Percentiles rank a stretch among this genome's conserved stretches.
Conservation (phyloP, 225 moss, liverwort and hornwort genomes). For the Marchantia polymorpha region DNA sequence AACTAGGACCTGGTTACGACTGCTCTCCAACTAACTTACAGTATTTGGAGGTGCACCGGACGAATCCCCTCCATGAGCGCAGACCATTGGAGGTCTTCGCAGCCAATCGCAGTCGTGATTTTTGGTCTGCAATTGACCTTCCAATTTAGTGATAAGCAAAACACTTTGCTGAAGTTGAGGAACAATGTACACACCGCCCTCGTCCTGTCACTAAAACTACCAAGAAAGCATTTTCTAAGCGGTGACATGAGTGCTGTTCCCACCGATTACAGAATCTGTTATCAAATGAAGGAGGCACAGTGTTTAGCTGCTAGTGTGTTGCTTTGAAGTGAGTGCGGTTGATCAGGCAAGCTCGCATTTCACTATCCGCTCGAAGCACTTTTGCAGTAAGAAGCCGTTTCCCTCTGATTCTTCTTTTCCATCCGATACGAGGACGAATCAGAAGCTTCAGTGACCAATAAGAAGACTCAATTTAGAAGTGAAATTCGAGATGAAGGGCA, state of each 20-base stretch:
- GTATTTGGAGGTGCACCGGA: slow-evolving; percentile 87
- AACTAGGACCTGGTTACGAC: background rate
- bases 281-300: too few relatives aligned
- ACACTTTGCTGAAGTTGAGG: background rate
- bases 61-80: slow-evolving; percentile 94
- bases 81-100: slow-evolving; percentile 71
- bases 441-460: background rate
- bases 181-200: background rate
- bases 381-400: background rate
- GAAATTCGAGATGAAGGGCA: background rate
- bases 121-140: slow-evolving; percentile 26
- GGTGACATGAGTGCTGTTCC: background rate
- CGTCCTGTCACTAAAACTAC: too few relatives aligned
- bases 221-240: background rate
- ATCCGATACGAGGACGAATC: background rate
- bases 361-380: background rate
- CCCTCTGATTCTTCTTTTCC: background rate
- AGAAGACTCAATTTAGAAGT: background rate
- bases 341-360: background rate
- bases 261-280: background rate
- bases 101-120: slow-evolving; percentile 77
- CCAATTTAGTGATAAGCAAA: background rate
- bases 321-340: background rate
- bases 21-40: slow-evolving; percentile 38
- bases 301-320: too few relatives aligned